Evolutionary conservation across 345 rosid genomes (phyloP), one percentile per base, ranked within the genome.

Genomic region (Eucalyptus coolabah): DNA sequence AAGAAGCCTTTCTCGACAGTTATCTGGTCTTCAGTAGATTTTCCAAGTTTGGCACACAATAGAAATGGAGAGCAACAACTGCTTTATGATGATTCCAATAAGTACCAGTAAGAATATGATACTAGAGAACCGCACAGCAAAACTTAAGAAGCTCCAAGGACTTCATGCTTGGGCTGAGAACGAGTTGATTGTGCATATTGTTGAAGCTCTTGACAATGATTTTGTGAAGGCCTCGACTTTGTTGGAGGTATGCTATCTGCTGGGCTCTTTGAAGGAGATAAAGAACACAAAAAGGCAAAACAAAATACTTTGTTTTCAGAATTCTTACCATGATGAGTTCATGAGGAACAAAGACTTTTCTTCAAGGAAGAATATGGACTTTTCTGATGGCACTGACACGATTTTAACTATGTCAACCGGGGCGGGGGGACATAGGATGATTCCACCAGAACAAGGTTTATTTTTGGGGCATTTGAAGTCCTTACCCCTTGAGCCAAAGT

Each of bases 401-500:
- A 87, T 86, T 87, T 34, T n/a, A 90, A 88, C 60, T 87, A 50
- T 83, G 85, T 50, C 88, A 47, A 47, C 50, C 6, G 87, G 44
- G 44, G 65, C 63, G 91, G 60, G 72, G 89, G 87, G 34, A 87
- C 87, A 45, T 87, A 89, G 50, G 90, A 89, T 88, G 91, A 90
- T 89, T 91, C 91, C 89, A 93, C 93, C 86, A 87, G 92, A 44
- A 89, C 93, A 90, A 93, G 93, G 86, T 88, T 91, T 60, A 88
- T 96, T 85, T 86, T 92, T 89, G 93, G 90, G 60, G 14, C 91
- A 87, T 86, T 90, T 94, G 92, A 89, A 90, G 85, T 90, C 94
- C 86, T 54, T 95, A 34, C 97, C 97, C 47, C 60, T 90, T 83
- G 96, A 97, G 92, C 96, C 98, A 12, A 97, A 98, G 91, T 96